Evolutionary conservation across 2,329 filamentous ascomycete species (phyloP), one percentile per base, ranked within the genome.

Genomic region (Colletotrichum noveboracense): DNA sequence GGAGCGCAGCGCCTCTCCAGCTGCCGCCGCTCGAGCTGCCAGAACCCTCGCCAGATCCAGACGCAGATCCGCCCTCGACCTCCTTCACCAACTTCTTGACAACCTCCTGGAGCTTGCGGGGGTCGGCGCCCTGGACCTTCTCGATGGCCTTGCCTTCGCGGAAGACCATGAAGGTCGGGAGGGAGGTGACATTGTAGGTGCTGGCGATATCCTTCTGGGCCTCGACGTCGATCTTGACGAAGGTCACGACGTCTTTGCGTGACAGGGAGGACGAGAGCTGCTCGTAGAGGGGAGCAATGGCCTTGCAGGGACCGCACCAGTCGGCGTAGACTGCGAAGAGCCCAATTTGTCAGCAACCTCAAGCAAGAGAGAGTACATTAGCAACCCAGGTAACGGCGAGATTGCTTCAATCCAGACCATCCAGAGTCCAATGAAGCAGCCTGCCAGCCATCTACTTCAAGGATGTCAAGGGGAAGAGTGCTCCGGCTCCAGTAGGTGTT

Each of bases 151-250:
- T 88, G 79, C 93, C 93, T 81, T 94, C 90, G 80, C 94, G 93
- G 88, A 95, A 97, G 80, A 98, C 90, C 81, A 98, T 91, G 84
- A 98, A 98, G n/a, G 96, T 98, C 10, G 97, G 97, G 82, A 96
- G 93, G 85, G 91, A 91, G 24, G 92, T 93, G 81, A 98, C 89
- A 78, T 88, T 88, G 86, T 98, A 97, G 79, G 92, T 91, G 76
- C 90, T 83, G 18, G 94, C 92, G 77, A 98, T 91, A 48, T 95
- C 92, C 80, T 92, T 88, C 83, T 97, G 94, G 66, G 89, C 85
- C 79, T 98, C 95, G 76, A 92, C 94, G 88, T 98, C 93, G 87
- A 98, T 90, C 87, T 97, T 98, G 83, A 92, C 92, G 84, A 98
- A 98, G 38, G 93, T 94, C 80, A 98, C 93, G 78, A 90, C 88